Percentiles rank a stretch among this genome's conserved stretches.
These are phyloP conservation scores for Talaromyces sp. DNA, from an alignment of 2,329 filamentous ascomycete species.

Conservation along the genomic window DNA sequence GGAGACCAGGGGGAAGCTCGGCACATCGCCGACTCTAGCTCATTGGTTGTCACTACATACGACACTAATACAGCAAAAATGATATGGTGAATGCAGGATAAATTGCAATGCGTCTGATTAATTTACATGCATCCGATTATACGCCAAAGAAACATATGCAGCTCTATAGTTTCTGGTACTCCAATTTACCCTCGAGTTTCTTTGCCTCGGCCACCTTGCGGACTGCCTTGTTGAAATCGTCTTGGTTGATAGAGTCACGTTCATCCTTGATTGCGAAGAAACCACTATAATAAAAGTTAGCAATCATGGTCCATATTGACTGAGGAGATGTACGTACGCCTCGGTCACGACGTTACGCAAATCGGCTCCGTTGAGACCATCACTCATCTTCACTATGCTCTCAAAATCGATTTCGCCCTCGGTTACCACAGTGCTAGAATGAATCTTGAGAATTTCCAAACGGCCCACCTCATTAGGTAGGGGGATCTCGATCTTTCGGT, in stretches of 20 bases:
- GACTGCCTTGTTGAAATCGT: conserved; percentile 99
- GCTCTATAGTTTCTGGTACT: conserved; percentile 86
- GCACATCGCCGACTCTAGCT: background rate
- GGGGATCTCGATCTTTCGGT: conserved; percentile 97
- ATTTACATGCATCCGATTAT: conserved; percentile 19
- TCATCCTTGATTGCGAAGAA: conserved; percentile 99
- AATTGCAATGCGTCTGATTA: conserved; percentile 18
- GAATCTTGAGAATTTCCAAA: conserved; percentile 97
- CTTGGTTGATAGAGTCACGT: conserved; percentile 91
- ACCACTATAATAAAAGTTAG: conserved; percentile 56
- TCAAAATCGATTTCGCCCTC: conserved; percentile 98
- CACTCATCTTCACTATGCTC: conserved; percentile 99
- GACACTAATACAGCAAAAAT: background rate
- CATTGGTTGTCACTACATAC: background rate
- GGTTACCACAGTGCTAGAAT: conserved; percentile 77
- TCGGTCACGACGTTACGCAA: conserved; percentile 96
- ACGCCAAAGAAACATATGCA: background rate
- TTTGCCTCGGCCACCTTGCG: conserved; percentile 96
- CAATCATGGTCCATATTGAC: conserved; percentile 17
- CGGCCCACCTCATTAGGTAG: conserved; percentile 95
- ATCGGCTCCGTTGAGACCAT: conserved; percentile 95
- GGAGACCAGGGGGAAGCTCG: conserved; percentile 1
- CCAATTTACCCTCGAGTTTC: conserved; percentile 97
- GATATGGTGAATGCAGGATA: background rate
- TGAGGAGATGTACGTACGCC: conserved; percentile 64